Percentiles rank a stretch among this genome's conserved stretches.
phyloP scores from a whole-genome alignment of 2,329 filamentous ascomycete genomes.

The Aspergillus vadensis region DNA sequence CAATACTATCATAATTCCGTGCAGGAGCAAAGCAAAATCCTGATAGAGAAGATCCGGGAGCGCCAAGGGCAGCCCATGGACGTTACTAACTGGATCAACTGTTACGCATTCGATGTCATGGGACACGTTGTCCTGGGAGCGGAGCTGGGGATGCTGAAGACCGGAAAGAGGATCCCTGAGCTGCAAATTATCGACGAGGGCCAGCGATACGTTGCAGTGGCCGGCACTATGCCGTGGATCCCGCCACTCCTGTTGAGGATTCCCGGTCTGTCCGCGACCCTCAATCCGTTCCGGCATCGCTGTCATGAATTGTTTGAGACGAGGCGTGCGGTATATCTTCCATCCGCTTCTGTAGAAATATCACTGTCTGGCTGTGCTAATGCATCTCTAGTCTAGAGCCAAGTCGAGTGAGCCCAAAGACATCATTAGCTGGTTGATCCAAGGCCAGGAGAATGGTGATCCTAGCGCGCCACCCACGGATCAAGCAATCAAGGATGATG shows the following conservation, averaged over 20 bases:
- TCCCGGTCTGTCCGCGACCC: background rate
- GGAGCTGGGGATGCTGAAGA: background rate
- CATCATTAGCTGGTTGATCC: constrained; percentile 23
- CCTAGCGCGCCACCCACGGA: constrained; percentile 15
- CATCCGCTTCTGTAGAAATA: too few relatives aligned
- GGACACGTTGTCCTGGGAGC: background rate
- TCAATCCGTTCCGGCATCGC: background rate
- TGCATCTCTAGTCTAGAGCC: background rate
- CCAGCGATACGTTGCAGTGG: background rate
- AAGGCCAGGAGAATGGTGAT: constrained; percentile 18
- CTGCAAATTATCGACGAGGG: background rate
- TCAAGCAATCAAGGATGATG: constrained; percentile 18
- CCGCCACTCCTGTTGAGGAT: background rate
- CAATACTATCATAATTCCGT: background rate
- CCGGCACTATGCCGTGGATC: background rate
- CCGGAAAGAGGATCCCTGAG: background rate
- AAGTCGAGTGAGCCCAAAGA: constrained; percentile 17
- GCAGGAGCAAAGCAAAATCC: background rate
- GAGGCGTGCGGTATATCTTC: background rate
- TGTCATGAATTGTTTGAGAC: background rate
- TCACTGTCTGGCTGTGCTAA: too few relatives aligned
- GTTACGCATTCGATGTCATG: background rate
- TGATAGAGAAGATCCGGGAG: constrained; percentile 3
- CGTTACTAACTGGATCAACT: background rate
- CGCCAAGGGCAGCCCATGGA: background rate